phyloP scores from a whole-genome alignment of 2,329 filamentous ascomycete species.

The Zymoseptoria pseudotritici region DNA sequence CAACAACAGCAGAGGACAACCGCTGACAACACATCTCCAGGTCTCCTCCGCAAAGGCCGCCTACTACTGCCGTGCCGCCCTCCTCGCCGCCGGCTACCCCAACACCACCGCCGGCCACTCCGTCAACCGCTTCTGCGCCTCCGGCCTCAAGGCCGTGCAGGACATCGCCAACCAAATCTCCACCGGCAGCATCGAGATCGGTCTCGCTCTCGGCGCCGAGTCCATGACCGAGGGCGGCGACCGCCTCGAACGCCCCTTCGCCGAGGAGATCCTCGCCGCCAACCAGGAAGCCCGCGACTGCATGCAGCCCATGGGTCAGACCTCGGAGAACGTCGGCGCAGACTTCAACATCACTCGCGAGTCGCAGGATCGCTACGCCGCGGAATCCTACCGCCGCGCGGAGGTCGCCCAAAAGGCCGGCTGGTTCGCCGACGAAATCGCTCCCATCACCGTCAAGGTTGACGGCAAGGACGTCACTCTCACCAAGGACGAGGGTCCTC shows the following conservation, averaged over 20 bases:
- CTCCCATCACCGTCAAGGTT: conserved; percentile 72
- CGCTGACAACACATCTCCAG: conserved; percentile 34
- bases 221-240: conserved; percentile 74
- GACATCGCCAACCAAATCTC: conserved; percentile 87
- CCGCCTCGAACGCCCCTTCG: conserved; percentile 63
- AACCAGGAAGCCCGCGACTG: conserved; percentile 77
- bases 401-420: conserved; percentile 86
- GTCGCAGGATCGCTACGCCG: conserved; percentile 75
- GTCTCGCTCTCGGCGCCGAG: conserved; percentile 82
- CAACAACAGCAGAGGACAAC: conserved; percentile 29
- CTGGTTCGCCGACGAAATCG: conserved; percentile 90
- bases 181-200: conserved; percentile 73
- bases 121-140: conserved; percentile 95
- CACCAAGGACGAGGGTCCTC: conserved; percentile 81
- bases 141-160: conserved; percentile 88
- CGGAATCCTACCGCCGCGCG: conserved; percentile 78
- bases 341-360: conserved; percentile 82
- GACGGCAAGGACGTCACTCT: conserved; percentile 70
- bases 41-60: conserved; percentile 78
- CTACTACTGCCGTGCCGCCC: conserved; percentile 83
- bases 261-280: conserved; percentile 61
- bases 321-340: conserved; percentile 85
- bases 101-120: conserved; percentile 76
- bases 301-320: conserved; percentile 96
- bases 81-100: conserved; percentile 86